Evolutionary conservation across 2,329 filamentous ascomycete genomes (phyloP).

Genomic region (Mycogone perniciosa): DNA sequence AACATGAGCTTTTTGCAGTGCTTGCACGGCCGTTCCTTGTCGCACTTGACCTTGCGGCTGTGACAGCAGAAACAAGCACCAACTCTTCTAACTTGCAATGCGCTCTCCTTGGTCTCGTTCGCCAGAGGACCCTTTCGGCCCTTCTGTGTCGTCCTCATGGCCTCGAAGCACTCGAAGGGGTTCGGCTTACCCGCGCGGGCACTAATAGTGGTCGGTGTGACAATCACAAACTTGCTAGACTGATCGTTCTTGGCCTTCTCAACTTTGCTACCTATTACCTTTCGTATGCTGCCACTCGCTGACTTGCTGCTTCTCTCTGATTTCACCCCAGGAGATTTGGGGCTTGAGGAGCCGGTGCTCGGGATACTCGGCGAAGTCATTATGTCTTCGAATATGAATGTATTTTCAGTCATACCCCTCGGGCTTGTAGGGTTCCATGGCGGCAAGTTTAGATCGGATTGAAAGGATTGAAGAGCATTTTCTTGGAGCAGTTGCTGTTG

Average conservation of each 20-base stretch:
- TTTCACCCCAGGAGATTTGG: conserved; percentile 24
- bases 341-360: conserved; percentile 24
- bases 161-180: conserved; percentile 50
- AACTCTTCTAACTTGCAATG: conserved; percentile 46
- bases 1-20: conserved; percentile 49
- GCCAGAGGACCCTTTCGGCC: conserved; percentile 52
- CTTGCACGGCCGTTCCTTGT: conserved; percentile 49
- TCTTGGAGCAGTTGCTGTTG: conserved; percentile 32
- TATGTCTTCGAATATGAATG: conserved; percentile 34
- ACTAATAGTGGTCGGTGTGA: conserved; percentile 48
- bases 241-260: conserved; percentile 39
- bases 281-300: conserved; percentile 32
- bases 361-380: conserved; percentile 27
- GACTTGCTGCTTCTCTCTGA: conserved; percentile 23
- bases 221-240: conserved; percentile 46
- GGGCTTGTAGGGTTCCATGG: conserved; percentile 39
- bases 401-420: conserved; percentile 23
- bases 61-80: conserved; percentile 56
- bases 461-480: conserved; percentile 23
- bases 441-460: background rate
- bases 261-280: conserved; percentile 38
- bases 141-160: conserved; percentile 45
- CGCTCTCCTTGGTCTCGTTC: conserved; percentile 47
- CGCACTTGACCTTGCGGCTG: conserved; percentile 53
- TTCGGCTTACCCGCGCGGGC: conserved; percentile 45